Conservation (phyloP, 1,284 basidiomycete genomes). For the Apiotrichum montevideense region DNA sequence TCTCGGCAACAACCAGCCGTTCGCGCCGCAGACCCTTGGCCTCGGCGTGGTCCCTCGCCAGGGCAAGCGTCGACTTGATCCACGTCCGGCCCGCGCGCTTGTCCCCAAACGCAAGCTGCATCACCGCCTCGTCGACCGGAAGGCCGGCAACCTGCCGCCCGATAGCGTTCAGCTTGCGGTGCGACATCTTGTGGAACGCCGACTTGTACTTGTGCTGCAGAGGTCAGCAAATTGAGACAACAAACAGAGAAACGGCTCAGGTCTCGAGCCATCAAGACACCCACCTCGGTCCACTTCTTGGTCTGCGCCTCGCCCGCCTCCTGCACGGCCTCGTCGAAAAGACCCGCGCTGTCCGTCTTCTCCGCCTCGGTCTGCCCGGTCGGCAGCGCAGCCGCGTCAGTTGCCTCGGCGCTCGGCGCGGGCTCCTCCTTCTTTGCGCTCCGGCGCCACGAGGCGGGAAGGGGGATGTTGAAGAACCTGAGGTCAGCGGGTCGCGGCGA, state of each 20-base stretch:
- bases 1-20: conserved; percentile 79
- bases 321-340: conserved; percentile 9
- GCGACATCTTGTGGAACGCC: conserved; percentile 85
- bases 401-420: not conserved
- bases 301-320: not conserved
- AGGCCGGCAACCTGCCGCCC: conserved; percentile 80
- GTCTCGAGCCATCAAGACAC: no score
- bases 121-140: conserved; percentile 86
- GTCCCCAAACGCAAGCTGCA: conserved; percentile 93
- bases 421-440: conserved; percentile 5
- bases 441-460: conserved; percentile 12
- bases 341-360: conserved; percentile 1
- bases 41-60: conserved; percentile 80
- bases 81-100: conserved; percentile 73
- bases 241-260: not conserved
- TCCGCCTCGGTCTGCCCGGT: not conserved
- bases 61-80: conserved; percentile 79
- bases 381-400: not conserved
- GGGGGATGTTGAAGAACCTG: conserved; percentile 10
- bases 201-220: conserved; percentile 52
- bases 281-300: conserved; percentile 13
- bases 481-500: not conserved
- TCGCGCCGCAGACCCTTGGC: conserved; percentile 69
- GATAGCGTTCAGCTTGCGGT: conserved; percentile 83
- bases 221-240: not conserved